Base-by-base conservation (phyloP, 2,329 filamentous ascomycete species). In the Aspergillus sp. region DNA sequence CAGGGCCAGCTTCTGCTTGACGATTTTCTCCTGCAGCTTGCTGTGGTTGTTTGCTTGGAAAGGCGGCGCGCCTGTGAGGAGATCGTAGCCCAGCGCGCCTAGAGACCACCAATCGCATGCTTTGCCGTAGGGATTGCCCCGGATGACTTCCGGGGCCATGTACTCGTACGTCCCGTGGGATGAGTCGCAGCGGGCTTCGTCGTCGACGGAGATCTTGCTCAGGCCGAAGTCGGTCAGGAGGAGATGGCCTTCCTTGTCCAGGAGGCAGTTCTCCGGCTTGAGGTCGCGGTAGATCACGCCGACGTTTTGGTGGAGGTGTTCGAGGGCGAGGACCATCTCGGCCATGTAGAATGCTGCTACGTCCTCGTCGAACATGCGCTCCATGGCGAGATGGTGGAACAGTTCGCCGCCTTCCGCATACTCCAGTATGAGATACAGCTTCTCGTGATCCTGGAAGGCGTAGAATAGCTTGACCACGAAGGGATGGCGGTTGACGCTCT, bases 71-170 rank as follows among this genome's bases (percentile, higher is more conserved):
- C 93, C 91, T 7, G 89, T 96, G 57, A 98, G 79, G 22, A 98
- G 69, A 57, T 98, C 91, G 58, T 80, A 93, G 20, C 85, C 86
- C 28, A 98, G 73, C 2, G 89, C 88, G 22, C 93, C 91, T 29
- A 98, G 80, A 4, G 88, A 94, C 91, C 91, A 98, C 89, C 89
- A 98, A 64, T 98, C 91, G 12, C 95, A 93, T 1, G 86, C 80
- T 59, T 88, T 89, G 52, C 89, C 88, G 58, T 98, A 98, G 44
- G 84, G 80, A 44, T 83, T 79, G 40, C 86, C 88, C 41, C 80
- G 74, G 39, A 98, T 78, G 32, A 98, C 83, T 63, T 98, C 91
- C 1, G 91, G 91, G 0, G 91, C 93, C 91, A 98, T 98, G 71
- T 98, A 98, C 58, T 96, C 91, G 37, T 95, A 81, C 0, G 91